These are phyloP conservation scores for Globisporangium irregulare DNA, from an alignment of 352 stramenopile genomes.

Conservation along the genomic window DNA sequence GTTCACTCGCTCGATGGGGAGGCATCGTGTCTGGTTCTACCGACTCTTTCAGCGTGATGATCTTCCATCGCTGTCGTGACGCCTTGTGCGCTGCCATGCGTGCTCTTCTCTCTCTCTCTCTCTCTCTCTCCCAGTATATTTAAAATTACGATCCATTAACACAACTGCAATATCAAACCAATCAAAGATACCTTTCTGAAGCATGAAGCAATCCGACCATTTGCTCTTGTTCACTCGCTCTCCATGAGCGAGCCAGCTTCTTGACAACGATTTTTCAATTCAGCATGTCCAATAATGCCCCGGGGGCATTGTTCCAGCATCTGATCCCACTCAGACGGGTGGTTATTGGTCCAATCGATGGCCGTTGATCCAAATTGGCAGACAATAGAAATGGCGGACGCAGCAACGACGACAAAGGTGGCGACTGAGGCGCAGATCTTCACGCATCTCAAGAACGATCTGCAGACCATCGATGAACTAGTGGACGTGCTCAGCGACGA, in stretches of 20 bases:
- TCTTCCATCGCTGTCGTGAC: not conserved
- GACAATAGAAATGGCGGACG: not conserved
- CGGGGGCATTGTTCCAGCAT: not conserved
- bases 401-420: not conserved
- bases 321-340: not conserved
- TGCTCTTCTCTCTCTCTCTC: not conserved
- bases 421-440: slow-evolving; percentile 26
- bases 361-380: slow-evolving; percentile 15
- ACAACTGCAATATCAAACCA: not conserved
- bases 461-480: slow-evolving; percentile 31
- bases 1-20: not conserved
- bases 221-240: not conserved
- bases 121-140: slow-evolving; percentile 31
- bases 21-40: not conserved
- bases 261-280: not conserved
- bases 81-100: not conserved
- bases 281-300: not conserved
- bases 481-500: slow-evolving; percentile 50
- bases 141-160: slow-evolving; percentile 19
- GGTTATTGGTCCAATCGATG: not conserved
- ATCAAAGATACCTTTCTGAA: not conserved
- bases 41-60: not conserved
- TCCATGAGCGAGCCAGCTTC: not conserved
- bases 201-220: not conserved
- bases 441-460: slow-evolving; percentile 37